Evolutionary conservation across 2,329 filamentous ascomycete species (phyloP), one percentile per base, ranked within the genome.

Genomic region (Albophoma yamanashiensis): DNA sequence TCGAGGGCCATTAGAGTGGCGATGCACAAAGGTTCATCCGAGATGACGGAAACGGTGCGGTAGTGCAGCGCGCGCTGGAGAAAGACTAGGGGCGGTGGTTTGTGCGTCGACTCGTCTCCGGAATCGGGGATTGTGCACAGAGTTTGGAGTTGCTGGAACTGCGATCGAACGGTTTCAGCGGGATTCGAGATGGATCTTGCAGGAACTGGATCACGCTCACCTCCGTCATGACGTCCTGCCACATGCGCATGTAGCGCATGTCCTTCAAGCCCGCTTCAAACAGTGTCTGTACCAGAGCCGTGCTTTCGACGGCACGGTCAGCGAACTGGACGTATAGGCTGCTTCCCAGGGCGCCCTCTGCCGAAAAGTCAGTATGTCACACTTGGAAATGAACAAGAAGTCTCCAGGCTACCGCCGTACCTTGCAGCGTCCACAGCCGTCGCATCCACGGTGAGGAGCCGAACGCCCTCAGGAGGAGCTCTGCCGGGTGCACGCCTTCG

Each of bases 351-450:
- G 67, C 67, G 22, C 70, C 74, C 65, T 76, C 74, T 68, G 31
- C 14, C 20, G 6, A 31, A 14, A 11, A 8, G 47, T 55, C 20
- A 58, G 57, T 9, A 34, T 20, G 20, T 34, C 1, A 5, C 22
- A 20, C 36, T 9, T 8, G 7, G 11, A 2, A 11, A 15, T 12
- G 15, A 43, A 43, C 11, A 7, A n/a, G n/a, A 25, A 17, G 11
- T 3, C 1, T 15, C 20, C 2, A 34, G 6, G 12, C n/a, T 43
- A 42, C 9, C 0, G 9, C 8, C 1, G 9, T 36, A 64, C 67
- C 67, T 64, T 76, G 74, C 17, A 76, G 66, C 0, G 75, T 76
- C 75, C 74, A 77, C 1, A 75, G 64, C 6, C 74, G 65, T 53
- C 72, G 67, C 64, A 75, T 73, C 74, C 75, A 77, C 25, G 68